Evolutionary conservation across 768 basidiomycete genomes (phyloP).

Genomic region (Termitomyces sp.): DNA sequence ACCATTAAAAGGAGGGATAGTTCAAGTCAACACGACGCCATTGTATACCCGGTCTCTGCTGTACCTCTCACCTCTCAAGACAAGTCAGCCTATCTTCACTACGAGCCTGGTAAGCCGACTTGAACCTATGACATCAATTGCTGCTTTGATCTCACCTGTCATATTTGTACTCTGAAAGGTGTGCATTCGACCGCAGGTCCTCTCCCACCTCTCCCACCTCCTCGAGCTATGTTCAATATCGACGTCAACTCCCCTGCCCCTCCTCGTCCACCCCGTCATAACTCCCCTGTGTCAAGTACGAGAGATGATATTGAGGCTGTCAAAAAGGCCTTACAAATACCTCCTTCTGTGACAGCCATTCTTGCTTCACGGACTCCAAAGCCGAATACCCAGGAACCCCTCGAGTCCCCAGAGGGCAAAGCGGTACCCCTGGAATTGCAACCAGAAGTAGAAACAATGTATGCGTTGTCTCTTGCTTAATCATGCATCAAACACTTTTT

Average conservation of each 20-base stretch:
- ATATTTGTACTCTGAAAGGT: constrained; percentile 26
- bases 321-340: constrained; percentile 59
- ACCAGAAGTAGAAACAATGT: constrained; percentile 14
- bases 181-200: constrained; percentile 73
- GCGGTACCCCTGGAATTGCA: constrained; percentile 1
- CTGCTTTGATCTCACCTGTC: constrained; percentile 17
- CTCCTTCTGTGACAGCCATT: constrained; percentile 49
- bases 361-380: constrained; percentile 30
- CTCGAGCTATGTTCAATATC: constrained; percentile 52
- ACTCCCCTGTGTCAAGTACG: constrained; percentile 50
- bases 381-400: constrained; percentile 3
- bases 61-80: constrained; percentile 25
- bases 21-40: constrained; percentile 24
- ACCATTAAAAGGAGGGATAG: constrained; percentile 12
- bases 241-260: constrained; percentile 46
- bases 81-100: constrained; percentile 50
- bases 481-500: constrained; percentile 5
- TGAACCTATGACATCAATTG: background rate
- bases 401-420: constrained; percentile 10
- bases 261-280: constrained; percentile 62
- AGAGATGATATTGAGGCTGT: constrained; percentile 54
- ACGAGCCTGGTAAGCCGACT: constrained; percentile 53
- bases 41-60: constrained; percentile 22
- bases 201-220: constrained; percentile 56
- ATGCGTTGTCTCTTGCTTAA: constrained; percentile 11